These are phyloP conservation scores for Boletus patriciae DNA, from an alignment of 768 basidiomycete species.

Conservation along the genomic window DNA sequence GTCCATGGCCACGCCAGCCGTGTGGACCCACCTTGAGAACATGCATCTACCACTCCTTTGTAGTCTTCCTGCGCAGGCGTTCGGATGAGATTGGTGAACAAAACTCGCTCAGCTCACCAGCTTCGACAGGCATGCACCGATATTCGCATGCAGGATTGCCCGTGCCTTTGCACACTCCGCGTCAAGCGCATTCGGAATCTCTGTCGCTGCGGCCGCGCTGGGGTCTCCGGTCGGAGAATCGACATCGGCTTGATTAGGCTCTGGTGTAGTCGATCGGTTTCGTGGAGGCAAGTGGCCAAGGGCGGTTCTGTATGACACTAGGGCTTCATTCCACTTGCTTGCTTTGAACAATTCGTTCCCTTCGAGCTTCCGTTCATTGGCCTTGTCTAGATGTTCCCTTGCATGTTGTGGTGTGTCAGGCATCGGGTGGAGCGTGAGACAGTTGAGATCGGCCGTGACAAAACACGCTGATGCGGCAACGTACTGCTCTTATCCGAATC, in stretches of 20 bases:
- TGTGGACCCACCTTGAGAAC: constrained; percentile 60
- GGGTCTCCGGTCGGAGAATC: constrained; percentile 17
- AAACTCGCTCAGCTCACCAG: constrained; percentile 48
- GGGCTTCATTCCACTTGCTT: constrained; percentile 65
- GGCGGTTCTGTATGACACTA: constrained; percentile 66
- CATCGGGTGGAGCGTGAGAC: background rate
- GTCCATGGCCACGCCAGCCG: background rate
- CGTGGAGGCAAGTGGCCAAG: constrained; percentile 64
- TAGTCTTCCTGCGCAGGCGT: constrained; percentile 59
- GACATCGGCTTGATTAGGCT: constrained; percentile 19
- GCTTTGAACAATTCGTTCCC: constrained; percentile 76
- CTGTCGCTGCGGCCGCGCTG: constrained; percentile 5
- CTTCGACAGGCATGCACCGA: constrained; percentile 82
- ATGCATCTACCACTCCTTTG: constrained; percentile 76
- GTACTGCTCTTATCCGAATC: background rate
- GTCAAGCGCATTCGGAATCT: constrained; percentile 38
- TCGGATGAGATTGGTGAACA: background rate
- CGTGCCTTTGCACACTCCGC: constrained; percentile 55
- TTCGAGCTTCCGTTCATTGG: constrained; percentile 65
- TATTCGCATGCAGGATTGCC: constrained; percentile 81
- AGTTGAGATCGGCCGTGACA: background rate
- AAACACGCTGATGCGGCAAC: no score
- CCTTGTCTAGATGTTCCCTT: constrained; percentile 49
- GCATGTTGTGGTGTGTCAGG: background rate
- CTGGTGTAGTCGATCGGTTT: constrained; percentile 20